A percentile compares a stretch with the other conserved stretches of the same genome.
Conservation (phyloP, 495 filamentous ascomycete species). For the Chaetomium fimeti region DNA sequence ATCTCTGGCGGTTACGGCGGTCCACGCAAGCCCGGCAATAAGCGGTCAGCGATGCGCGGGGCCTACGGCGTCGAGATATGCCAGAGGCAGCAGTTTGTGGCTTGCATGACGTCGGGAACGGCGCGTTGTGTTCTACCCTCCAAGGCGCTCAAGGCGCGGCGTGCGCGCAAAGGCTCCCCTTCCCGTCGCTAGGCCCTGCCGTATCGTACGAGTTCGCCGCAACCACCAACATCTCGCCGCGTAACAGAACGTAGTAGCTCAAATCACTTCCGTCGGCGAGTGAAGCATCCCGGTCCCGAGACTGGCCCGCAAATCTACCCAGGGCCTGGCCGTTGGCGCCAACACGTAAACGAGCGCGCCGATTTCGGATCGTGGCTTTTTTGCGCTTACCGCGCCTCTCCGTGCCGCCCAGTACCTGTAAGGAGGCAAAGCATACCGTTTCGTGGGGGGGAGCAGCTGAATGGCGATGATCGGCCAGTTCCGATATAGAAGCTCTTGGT, state of each 20-base stretch:
- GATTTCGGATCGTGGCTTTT: neutral
- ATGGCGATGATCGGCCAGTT: neutral
- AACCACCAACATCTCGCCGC: neutral
- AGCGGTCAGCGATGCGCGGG: constrained; percentile 4
- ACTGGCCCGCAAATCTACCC: neutral
- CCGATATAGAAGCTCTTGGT: neutral
- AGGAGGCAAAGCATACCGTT: neutral
- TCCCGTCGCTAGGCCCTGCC: neutral
- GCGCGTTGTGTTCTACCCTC: neutral
- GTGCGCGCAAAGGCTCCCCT: neutral
- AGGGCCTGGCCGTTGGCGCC: neutral
- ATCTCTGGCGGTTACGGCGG: neutral
- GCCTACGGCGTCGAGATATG: neutral
- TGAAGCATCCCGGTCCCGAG: neutral
- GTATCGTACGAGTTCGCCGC: neutral
- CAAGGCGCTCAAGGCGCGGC: neutral
- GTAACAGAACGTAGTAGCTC: neutral
- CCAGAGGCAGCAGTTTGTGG: neutral
- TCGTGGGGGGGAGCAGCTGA: neutral
- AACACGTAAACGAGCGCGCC: neutral
- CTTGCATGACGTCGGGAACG: constrained; percentile 1
- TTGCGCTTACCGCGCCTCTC: neutral
- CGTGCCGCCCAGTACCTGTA: neutral
- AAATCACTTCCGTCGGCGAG: neutral
- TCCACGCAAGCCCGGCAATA: constrained; percentile 5